These are phyloP conservation scores for Chlamydomonas asymmetrica DNA, from an alignment of 139 green algal genomes.

Conservation along the genomic window DNA sequence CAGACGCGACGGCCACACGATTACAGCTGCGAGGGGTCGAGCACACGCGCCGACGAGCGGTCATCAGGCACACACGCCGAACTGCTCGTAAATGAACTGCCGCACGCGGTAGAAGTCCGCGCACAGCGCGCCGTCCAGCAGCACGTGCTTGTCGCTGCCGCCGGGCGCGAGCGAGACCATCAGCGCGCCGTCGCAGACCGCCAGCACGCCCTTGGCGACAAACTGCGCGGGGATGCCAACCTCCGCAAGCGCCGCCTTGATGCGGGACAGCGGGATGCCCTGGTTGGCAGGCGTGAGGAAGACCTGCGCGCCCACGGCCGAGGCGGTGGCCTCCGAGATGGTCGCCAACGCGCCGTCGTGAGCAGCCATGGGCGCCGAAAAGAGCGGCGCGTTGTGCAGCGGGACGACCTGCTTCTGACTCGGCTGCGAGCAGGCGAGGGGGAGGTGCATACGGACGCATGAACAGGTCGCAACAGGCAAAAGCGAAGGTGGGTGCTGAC, in stretches of 20 bases:
- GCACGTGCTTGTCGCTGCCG: constrained; percentile 33
- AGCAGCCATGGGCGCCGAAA: background rate
- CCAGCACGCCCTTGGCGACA: constrained; percentile 14
- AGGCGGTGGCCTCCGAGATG: background rate
- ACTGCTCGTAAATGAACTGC: constrained; percentile 75
- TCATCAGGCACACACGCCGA: constrained; percentile 75
- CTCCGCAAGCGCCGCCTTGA: constrained; percentile 15
- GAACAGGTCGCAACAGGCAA: too few relatives aligned
- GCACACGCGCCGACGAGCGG: too few relatives aligned
- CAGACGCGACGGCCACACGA: too few relatives aligned
- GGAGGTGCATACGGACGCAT: too few relatives aligned
- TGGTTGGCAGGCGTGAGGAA: constrained; percentile 8
- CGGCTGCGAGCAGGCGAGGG: too few relatives aligned
- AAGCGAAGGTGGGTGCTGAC: too few relatives aligned
- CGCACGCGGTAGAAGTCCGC: constrained; percentile 64
- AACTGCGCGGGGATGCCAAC: constrained; percentile 17
- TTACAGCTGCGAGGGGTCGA: too few relatives aligned
- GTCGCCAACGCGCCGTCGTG: background rate
- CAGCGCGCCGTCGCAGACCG: constrained; percentile 7
- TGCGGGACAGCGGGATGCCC: constrained; percentile 4
- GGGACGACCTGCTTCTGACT: constrained; percentile 2
- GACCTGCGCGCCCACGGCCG: background rate
- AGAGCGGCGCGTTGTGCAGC: background rate
- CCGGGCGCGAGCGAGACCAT: background rate
- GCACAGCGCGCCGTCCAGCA: constrained; percentile 63